Conservation (phyloP, 306 rosid species). For the Crataegus laevigata region DNA sequence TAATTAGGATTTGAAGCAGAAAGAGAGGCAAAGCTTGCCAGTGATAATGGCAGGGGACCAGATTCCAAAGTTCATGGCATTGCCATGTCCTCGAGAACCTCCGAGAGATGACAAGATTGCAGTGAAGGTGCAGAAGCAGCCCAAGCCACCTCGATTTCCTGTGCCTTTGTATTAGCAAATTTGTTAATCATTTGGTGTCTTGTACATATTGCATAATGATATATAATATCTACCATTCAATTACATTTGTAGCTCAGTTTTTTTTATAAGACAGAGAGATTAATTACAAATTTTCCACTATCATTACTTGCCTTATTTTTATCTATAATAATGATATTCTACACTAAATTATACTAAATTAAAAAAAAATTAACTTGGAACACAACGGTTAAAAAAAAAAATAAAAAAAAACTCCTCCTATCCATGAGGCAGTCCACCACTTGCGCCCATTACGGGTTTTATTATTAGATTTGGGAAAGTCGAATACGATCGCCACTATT, state of each 20-base stretch:
- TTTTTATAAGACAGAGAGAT: background rate
- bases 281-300: background rate
- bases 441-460: no score
- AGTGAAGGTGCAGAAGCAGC: constrained; percentile 33
- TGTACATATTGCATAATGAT: background rate
- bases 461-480: background rate
- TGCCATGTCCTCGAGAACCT: constrained; percentile 78
- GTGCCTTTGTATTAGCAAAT: constrained; percentile 36
- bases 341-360: no score
- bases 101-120: constrained; percentile 32
- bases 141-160: constrained; percentile 45
- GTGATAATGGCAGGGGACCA: constrained; percentile 90
- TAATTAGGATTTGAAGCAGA: constrained; percentile 34
- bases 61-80: constrained; percentile 76
- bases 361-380: no score
- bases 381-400: no score
- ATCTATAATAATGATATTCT: no score
- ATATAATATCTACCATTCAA: background rate
- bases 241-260: background rate
- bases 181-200: background rate
- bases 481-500: background rate
- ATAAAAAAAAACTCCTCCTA: no score
- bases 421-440: no score
- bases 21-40: constrained; percentile 48
- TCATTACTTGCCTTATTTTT: background rate